Evolutionary conservation across 148 eudicot genomes (phyloP), one percentile per base, ranked within the genome.

Genomic region (Dysphania ambrosioides): DNA sequence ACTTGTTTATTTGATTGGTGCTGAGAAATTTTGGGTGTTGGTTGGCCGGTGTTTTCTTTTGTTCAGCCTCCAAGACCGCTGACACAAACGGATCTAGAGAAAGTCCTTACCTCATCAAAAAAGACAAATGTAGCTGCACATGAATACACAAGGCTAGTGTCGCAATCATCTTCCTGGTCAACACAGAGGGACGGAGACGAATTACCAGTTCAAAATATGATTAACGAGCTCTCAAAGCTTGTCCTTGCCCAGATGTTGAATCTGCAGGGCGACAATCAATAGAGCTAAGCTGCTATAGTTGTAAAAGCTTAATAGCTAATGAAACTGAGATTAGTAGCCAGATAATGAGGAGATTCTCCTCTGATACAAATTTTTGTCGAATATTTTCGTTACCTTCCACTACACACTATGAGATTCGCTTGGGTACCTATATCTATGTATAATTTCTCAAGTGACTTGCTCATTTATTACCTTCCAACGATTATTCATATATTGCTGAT

Each of bases 51-150:
- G 24, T 66, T 40, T n/a, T 69, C 61, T 13, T 2, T 26, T 69
- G 55, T 69, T 59, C 85, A 93, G 98, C 84, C 75, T 62, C 95
- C 93, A 36, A 85, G 98, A 77, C 84, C 88, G 58, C 72, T 93
- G 79, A 80, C 81, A 11, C 93, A 94, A 60, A 47, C 35, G 47
- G 97, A 94, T 81, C 76, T 94, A 68, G 96, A 94, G 82, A 87
- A 58, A 27, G 96, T 87, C 27, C 75, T 92, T 31, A 70, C 68
- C 1, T 86, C 89, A 7, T 75, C 91, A 36, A 88, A 23, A 57
- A 86, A 87, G 78, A 91, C 97, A 8, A 83, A 77, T 68, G 81
- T 73, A 58, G 96, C 96, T 51, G 98, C 98, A 8, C 85, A 69
- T 16, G 96, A 94, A 78, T 94, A 85, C 83, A 72, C 81, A 24